Conservation (phyloP, 169 alveolate genomes). For the Cryptosporidium xiaoi region DNA sequence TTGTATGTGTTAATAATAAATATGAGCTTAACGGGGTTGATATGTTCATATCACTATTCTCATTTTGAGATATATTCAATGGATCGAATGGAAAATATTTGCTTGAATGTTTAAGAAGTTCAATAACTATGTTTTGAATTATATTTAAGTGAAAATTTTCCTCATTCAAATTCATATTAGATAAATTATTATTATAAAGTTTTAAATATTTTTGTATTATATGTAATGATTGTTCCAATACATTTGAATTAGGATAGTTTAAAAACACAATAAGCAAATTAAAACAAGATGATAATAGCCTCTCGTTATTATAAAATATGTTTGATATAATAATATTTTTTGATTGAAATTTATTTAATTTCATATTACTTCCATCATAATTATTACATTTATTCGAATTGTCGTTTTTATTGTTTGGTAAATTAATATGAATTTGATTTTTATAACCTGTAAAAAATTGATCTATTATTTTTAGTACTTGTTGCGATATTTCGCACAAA, state of each 20-base stretch:
- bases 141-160: slow-evolving; percentile 6
- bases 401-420: background rate
- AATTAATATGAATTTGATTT: background rate
- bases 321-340: slow-evolving; percentile 15
- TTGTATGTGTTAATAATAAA: slow-evolving; percentile 3
- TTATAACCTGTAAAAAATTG: slow-evolving; percentile 12
- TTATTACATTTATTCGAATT: background rate
- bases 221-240: slow-evolving; percentile 29
- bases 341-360: slow-evolving; percentile 1
- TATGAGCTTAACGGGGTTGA: slow-evolving; percentile 40
- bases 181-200: slow-evolving; percentile 8
- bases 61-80: slow-evolving; percentile 26
- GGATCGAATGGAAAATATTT: slow-evolving; percentile 48
- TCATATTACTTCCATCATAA: background rate
- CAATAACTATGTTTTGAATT: slow-evolving; percentile 17
- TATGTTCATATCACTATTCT: slow-evolving; percentile 1
- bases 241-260: slow-evolving; percentile 34
- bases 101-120: slow-evolving; percentile 4
- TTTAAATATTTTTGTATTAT: slow-evolving; percentile 36
- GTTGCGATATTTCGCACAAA: slow-evolving; percentile 2
- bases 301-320: slow-evolving; percentile 9
- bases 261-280: slow-evolving; percentile 7
- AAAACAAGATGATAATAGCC: slow-evolving; percentile 10
- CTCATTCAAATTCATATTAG: background rate
- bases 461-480: slow-evolving; percentile 6